Evolutionary conservation across 768 basidiomycete genomes (phyloP), one percentile per base, ranked within the genome.

Genomic region (Macrolepiota albuminosa): DNA sequence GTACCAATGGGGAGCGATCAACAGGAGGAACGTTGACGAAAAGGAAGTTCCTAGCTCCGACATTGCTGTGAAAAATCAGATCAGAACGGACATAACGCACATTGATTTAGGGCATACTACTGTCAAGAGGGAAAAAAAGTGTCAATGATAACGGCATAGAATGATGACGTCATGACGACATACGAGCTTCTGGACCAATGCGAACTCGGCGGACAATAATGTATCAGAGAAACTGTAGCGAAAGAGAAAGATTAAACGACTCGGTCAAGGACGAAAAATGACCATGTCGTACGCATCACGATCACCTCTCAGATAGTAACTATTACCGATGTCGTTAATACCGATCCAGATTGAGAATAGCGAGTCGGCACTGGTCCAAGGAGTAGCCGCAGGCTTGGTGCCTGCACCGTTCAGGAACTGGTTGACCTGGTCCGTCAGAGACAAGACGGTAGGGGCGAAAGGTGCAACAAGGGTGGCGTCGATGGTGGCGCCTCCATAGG

Each of bases 261-360:
- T 29, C 6, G 3, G 49, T 18, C 13, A 2, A 21, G 8, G 46
- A 62, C 2, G n/a, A 40, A 31, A 14, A 10, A 5, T 5, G 3
- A 24, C 7, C 33, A 31, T 10, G 26, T 71, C 83, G 56, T 64
- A 84, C 83, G 81, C 80, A 53, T 64, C 69, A 26, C 82, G 76
- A 64, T 81, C 76, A 0, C 83, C 84, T 33, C 72, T 61, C 54
- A 70, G 21, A 53, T 75, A 79, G 58, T 76, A 85, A 54, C 80
- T 83, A 64, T 82, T 82, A 33, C 81, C 84, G 36, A 88, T 78
- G 64, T 88, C 87, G 64, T 89, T 89, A 63, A 89, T 84, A 1
- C 88, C 87, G 58, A 89, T 87, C 78, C 80, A 89, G n/a, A 88
- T 70, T 0, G 82, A 82, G 70, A 89, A 88, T 50, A 89, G 64